Evolutionary conservation across 768 basidiomycete genomes (phyloP), one percentile per base, ranked within the genome.

Genomic region (Clavulina sp.): DNA sequence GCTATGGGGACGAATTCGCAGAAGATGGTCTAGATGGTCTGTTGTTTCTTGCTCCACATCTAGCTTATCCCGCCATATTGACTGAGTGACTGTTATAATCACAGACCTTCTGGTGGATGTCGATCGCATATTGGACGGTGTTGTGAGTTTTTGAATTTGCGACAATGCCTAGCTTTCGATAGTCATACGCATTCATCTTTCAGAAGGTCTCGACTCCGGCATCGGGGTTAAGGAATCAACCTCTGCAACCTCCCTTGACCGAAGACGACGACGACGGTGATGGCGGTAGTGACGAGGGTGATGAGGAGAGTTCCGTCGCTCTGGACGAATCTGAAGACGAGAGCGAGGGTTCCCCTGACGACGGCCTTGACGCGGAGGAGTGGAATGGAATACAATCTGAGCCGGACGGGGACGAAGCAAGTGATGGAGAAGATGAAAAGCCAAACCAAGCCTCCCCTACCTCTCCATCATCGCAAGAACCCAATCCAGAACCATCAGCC

Each of bases 1-100:
- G 62, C 18, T 69, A 65, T 24, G 67, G 65, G 0, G 61, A 40
- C 23, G 44, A 43, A 13, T 59, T 71, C 31, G 80, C 78, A 34
- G 77, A 76, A 1, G 92, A 96, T 64, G 91, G 88, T 3, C 66
- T 95, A 16, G 85, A 81, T 59, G 92, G 92, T 88, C 49, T 41
- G 66, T 58, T 38, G 2, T 24, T 34, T 46, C 43, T 16, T 46
- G 9, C 13, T 38, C 19, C 34, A 49, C 18, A 43, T 51, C 9
- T 49, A 24, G n/a, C 41, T 49, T 18, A 28, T 3, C 13, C 4
- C 18, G 23, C 33, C 3, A 18, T 18, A 18, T 34, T 23, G 13
- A 9, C 33, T 13, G 19, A 32, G 21, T 5, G 23, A 21, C 30
- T 19, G 30, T 9, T 13, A 13, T 18, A 5, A 16, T 23, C 38